Conservation (phyloP, 2,329 filamentous ascomycete genomes). For the Fusarium nelsonii region DNA sequence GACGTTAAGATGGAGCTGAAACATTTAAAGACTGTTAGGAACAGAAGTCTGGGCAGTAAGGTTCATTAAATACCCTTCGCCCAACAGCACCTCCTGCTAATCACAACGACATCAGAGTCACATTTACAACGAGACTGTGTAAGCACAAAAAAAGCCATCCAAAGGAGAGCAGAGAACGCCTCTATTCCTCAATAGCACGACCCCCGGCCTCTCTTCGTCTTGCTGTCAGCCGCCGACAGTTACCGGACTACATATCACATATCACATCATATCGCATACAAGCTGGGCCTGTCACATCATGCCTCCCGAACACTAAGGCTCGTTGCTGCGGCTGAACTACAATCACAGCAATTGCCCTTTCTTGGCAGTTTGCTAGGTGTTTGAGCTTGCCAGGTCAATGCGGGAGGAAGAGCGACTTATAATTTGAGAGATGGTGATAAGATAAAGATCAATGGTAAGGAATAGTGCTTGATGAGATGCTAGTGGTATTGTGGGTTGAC, state of each 20-base stretch:
- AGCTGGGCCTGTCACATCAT: no score
- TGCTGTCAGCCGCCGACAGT: not conserved
- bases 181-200: not conserved
- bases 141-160: not conserved
- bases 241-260: not conserved
- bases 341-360: not conserved
- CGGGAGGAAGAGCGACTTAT: not conserved
- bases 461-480: no score
- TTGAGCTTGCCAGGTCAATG: not conserved
- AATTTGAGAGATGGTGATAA: not conserved
- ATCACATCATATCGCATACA: not conserved
- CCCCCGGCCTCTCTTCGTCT: not conserved
- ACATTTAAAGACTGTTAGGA: not conserved
- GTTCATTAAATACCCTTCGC: not conserved
- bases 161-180: not conserved
- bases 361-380: not conserved
- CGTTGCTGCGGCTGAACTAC: not conserved
- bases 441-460: no score
- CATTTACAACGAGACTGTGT: not conserved
- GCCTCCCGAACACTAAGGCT: no score
- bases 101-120: not conserved
- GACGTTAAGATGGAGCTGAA: not conserved
- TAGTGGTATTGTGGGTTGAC: no score
- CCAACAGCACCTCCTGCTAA: not conserved
- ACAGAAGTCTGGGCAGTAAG: not conserved